Conservation (phyloP, 768 basidiomycete species). For the Leccinum imitatum region DNA sequence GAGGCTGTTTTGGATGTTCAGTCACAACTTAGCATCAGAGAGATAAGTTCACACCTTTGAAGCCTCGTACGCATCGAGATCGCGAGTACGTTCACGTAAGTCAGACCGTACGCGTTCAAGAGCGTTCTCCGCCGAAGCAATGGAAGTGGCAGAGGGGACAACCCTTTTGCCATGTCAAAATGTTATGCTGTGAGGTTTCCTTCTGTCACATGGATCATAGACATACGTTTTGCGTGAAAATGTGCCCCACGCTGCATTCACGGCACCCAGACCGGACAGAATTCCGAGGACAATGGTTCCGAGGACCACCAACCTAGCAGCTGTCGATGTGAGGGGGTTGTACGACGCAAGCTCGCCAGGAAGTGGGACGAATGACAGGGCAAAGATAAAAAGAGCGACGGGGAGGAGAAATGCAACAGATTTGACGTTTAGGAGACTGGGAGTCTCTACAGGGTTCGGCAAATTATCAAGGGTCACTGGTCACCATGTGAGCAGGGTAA, state of each 20-base stretch:
- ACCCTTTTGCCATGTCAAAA: conserved; percentile 18
- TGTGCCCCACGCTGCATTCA: conserved; percentile 59
- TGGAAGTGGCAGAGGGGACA: conserved; percentile 28
- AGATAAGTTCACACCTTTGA: conserved; percentile 24
- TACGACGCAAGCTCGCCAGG: conserved; percentile 47
- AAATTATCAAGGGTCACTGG: neutral
- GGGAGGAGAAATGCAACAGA: conserved; percentile 39
- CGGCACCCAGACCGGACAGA: conserved; percentile 77
- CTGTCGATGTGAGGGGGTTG: conserved; percentile 46
- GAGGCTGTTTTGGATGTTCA: conserved; percentile 22
- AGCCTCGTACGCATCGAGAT: conserved; percentile 24
- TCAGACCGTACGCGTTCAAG: conserved; percentile 62
- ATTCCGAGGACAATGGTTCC: conserved; percentile 79
- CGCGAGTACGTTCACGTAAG: conserved; percentile 37
- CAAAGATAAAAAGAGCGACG: conserved; percentile 54
- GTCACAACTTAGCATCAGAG: conserved; percentile 3
- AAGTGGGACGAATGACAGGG: conserved; percentile 67
- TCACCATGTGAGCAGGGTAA: neutral
- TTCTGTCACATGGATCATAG: conserved; percentile 14
- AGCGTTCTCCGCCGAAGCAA: conserved; percentile 56
- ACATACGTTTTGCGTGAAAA: conserved; percentile 28
- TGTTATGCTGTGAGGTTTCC: conserved; percentile 8
- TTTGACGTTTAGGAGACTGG: conserved; percentile 23
- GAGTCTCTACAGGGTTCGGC: conserved; percentile 20
- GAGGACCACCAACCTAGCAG: conserved; percentile 68